A percentile compares a stretch with the other conserved stretches of the same genome.
Evolutionary conservation across 352 stramenopile species (phyloP).

Genomic region (Pythium pyrilobum): DNA sequence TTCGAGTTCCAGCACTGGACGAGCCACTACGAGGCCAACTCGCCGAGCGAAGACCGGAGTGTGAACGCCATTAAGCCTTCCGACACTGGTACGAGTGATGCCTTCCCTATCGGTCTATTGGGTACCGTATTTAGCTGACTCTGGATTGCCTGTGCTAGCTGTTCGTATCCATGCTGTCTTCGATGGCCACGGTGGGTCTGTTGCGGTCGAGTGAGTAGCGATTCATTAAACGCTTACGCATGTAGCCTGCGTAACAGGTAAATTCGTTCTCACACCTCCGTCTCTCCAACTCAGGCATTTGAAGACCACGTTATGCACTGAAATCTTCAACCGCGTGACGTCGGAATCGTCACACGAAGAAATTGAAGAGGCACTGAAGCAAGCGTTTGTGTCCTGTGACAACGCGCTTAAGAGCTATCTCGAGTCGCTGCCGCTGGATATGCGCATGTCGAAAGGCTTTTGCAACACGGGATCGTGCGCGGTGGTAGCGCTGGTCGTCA

Average conservation of each 20-base stretch:
- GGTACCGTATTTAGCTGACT: too few relatives aligned
- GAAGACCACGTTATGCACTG: conserved; percentile 8
- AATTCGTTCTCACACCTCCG: not conserved
- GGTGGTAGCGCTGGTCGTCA: conserved; percentile 55
- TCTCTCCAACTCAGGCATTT: conserved; percentile 2
- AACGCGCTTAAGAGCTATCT: conserved; percentile 53
- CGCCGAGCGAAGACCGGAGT: conserved; percentile 62
- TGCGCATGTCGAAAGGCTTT: conserved; percentile 54
- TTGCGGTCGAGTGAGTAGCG: conserved; percentile 45
- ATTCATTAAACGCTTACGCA: too few relatives aligned
- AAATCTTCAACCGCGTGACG: conserved; percentile 11
- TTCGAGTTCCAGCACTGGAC: conserved; percentile 27
- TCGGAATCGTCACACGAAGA: conserved; percentile 9
- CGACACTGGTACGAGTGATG: conserved; percentile 33
- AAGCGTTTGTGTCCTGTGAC: conserved; percentile 51
- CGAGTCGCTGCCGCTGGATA: conserved; percentile 28
- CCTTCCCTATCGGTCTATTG: too few relatives aligned
- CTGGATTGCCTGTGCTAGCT: conserved; percentile 6
- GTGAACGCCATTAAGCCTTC: conserved; percentile 38
- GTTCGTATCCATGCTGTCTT: conserved; percentile 55
- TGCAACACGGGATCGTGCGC: conserved; percentile 69
- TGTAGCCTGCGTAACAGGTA: not conserved
- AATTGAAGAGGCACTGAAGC: conserved; percentile 19
- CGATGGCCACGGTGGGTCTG: conserved; percentile 59
- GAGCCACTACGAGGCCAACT: conserved; percentile 63